Conservation (phyloP, 1,284 basidiomycete genomes). For the Sanghuangporus sanghuang region DNA sequence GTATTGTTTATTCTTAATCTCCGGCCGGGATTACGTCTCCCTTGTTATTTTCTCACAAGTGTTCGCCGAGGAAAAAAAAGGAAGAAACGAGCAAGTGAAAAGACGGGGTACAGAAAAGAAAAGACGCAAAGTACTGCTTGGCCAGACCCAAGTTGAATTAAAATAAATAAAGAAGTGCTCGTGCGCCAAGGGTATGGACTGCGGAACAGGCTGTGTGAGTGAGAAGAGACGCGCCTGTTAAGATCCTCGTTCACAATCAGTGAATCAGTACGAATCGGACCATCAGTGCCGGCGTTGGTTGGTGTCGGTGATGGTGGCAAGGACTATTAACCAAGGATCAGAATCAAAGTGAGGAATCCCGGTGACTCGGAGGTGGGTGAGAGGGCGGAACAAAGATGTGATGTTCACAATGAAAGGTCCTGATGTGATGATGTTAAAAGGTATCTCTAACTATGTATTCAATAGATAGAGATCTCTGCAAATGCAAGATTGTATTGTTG, state of each 20-base stretch:
- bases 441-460: too few species aligned
- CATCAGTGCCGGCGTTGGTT: too few species aligned
- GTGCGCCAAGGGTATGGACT: too few species aligned
- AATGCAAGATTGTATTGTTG: neutral
- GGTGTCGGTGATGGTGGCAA: too few species aligned
- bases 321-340: neutral
- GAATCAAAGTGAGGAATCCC: neutral
- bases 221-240: too few species aligned
- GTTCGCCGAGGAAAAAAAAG: neutral
- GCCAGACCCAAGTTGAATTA: neutral
- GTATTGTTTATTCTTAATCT: neutral
- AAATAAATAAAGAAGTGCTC: neutral
- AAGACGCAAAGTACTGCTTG: neutral
- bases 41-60: neutral
- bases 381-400: neutral
- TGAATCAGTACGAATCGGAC: neutral
- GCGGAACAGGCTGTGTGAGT: too few species aligned
- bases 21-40: neutral
- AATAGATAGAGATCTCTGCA: neutral
- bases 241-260: neutral
- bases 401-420: too few species aligned
- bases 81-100: neutral
- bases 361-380: neutral
- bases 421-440: neutral
- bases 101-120: neutral